Percentiles rank a stretch among this genome's conserved stretches.
These are phyloP conservation scores for Leishmania mexicana DNA, from an alignment of 208 protist genomes.

Conservation along the genomic window DNA sequence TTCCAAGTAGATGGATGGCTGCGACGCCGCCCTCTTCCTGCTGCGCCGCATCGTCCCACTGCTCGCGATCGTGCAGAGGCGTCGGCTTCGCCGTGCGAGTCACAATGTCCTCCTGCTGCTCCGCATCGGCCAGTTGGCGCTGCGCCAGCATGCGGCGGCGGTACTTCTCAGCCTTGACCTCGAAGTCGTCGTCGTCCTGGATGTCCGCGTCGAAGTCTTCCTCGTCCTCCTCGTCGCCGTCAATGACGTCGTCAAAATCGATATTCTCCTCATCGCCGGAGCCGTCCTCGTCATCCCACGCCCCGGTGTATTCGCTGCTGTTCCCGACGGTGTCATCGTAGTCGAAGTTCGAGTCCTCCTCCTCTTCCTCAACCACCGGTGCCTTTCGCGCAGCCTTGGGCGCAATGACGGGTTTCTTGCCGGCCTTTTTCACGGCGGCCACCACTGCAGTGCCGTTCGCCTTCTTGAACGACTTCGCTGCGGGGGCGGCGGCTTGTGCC, in stretches of 20 bases:
- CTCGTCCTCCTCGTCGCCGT: conserved; percentile 41
- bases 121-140: conserved; percentile 64
- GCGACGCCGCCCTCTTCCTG: neutral
- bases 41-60: conserved; percentile 27
- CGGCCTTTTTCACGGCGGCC: neutral
- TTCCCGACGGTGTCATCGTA: conserved; percentile 5
- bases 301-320: neutral
- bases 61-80: conserved; percentile 49
- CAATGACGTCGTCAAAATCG: conserved; percentile 59
- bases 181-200: conserved; percentile 81
- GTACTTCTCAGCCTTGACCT: conserved; percentile 82
- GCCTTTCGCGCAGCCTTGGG: neutral
- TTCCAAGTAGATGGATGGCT: conserved; percentile 48
- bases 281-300: neutral
- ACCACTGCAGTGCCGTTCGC: neutral
- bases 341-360: conserved; percentile 8
- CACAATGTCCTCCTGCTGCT: conserved; percentile 60
- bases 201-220: conserved; percentile 55
- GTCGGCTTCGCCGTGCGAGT: conserved; percentile 60
- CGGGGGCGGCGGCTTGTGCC: neutral
- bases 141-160: conserved; percentile 64
- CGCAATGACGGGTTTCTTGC: neutral
- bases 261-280: conserved; percentile 38
- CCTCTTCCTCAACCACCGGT: neutral
- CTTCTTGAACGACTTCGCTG: neutral